Percentiles rank a stretch among this genome's conserved stretches.
phyloP scores from a whole-genome alignment of 345 rosid species.

The Chamaenerion angustifolium region DNA sequence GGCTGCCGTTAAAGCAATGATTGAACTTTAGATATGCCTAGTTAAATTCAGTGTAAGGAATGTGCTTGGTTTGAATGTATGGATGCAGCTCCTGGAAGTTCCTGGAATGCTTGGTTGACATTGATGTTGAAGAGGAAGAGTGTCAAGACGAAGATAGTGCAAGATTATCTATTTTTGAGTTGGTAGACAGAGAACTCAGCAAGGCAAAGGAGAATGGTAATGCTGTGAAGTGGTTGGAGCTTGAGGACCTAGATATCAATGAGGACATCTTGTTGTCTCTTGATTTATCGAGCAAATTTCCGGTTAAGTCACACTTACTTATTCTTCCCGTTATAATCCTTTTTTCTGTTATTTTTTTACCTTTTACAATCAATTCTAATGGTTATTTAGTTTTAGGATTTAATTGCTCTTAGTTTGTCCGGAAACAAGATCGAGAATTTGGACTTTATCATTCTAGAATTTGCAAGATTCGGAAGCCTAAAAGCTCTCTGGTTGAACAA shows the following conservation, averaged over 20 bases:
- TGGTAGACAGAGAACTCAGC: slow-evolving; percentile 32
- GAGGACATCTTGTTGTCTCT: slow-evolving; percentile 48
- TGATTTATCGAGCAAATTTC: slow-evolving; percentile 43
- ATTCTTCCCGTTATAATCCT: not conserved
- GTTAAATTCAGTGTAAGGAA: too few species aligned
- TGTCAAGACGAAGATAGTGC: slow-evolving; percentile 10
- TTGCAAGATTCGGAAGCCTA: slow-evolving; percentile 46
- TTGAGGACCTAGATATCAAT: slow-evolving; percentile 54
- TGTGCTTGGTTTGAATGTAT: not conserved
- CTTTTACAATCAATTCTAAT: not conserved
- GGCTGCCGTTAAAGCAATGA: slow-evolving; percentile 26
- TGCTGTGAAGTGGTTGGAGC: slow-evolving; percentile 67
- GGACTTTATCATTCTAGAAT: slow-evolving; percentile 44
- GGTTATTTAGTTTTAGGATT: slow-evolving; percentile 31
- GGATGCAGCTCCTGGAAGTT: slow-evolving; percentile 60
- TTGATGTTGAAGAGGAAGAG: slow-evolving; percentile 20
- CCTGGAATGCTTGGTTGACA: slow-evolving; percentile 69
- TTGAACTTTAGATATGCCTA: too few species aligned
- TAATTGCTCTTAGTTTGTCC: slow-evolving; percentile 65
- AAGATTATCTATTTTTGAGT: slow-evolving; percentile 28
- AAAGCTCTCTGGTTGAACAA: slow-evolving; percentile 80
- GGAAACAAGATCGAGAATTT: slow-evolving; percentile 56
- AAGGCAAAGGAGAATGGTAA: slow-evolving; percentile 35
- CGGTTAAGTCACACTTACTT: slow-evolving; percentile 18
- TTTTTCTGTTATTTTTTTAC: not conserved